These are phyloP conservation scores for Verruconis gallopava DNA, from an alignment of 2,329 filamentous ascomycete species.

Conservation along the genomic window DNA sequence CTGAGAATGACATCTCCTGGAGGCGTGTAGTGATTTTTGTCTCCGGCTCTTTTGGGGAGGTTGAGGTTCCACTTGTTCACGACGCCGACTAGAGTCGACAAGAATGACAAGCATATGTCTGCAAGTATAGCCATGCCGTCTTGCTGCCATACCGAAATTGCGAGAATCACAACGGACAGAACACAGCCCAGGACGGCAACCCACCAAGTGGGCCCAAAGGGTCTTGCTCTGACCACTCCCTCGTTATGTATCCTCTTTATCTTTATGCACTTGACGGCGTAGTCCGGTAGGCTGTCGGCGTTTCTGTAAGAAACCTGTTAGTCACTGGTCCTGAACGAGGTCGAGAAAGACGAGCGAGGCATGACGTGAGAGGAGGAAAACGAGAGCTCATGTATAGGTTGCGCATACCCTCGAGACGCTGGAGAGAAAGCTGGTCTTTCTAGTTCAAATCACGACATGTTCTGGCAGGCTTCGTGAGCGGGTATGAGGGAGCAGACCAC, in stretches of 20 bases:
- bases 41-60: slow-evolving; percentile 24
- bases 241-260: slow-evolving; percentile 21
- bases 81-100: slow-evolving; percentile 36
- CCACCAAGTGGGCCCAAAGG: slow-evolving; percentile 31
- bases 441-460: too few species aligned
- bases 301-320: too few species aligned
- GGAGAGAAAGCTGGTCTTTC: too few species aligned
- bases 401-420: too few species aligned
- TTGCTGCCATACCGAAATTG: slow-evolving; percentile 29
- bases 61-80: slow-evolving; percentile 37
- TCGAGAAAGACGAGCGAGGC: too few species aligned
- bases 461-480: neutral
- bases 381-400: too few species aligned
- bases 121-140: slow-evolving; percentile 40
- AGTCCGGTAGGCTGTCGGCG: slow-evolving; percentile 22
- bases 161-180: slow-evolving; percentile 31
- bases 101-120: slow-evolving; percentile 32
- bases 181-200: slow-evolving; percentile 33
- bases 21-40: slow-evolving; percentile 16
- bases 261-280: slow-evolving; percentile 28
- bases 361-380: too few species aligned
- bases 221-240: slow-evolving; percentile 28
- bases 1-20: slow-evolving; percentile 36
- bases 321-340: too few species aligned
- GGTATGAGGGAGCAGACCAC: slow-evolving; percentile 9